Evolutionary conservation across 805 yeast species (phyloP), one percentile per base, ranked within the genome.

Genomic region (Starmerella stellata): DNA sequence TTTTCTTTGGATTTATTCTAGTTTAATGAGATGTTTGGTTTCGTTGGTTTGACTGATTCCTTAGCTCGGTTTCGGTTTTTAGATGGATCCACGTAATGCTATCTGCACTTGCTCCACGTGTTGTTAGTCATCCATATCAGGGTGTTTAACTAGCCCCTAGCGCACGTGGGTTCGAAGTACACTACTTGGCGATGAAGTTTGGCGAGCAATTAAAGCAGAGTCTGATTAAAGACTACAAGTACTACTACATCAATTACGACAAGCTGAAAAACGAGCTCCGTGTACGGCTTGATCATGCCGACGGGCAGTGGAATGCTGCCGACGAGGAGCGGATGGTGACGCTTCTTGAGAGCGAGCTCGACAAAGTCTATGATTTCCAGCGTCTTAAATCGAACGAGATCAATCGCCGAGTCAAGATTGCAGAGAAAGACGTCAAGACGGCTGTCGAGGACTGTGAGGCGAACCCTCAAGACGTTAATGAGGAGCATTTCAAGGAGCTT

Each of bases 191-290:
- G 19, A 90, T 90, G 95, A 87, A 85, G 69, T 90, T 90, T 53
- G 98, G 98, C 24, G 94, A 85, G 58, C 93, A 82, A 53, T 69
- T 87, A 51, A 75, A 81, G 56, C 75, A 79, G 49, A 79, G 94
- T 39, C 74, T 87, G 46, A 85, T 85, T 59, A 78, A 80, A 58
- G 90, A 82, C 59, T 85, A 85, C 61, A 72, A 77, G 48, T 82
- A 78, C 63, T 90, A 90, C 61, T 90, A 90, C 58, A 75, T 87
- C 50, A 70, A 82, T 38, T 87, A 87, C 54, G 95, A 87, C 61
- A 93, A 81, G 55, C 68, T 87, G 56, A 87, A 87, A 61, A 73
- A 76, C 48, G 77, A 74, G 47, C 62, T 90, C 53, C 78, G 81
- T 52, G 72, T 73, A 45, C 76, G 76, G 18, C 61, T 79, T 42